Evolutionary conservation across 2,329 filamentous ascomycete species (phyloP).

Genomic region (Botryosphaeria dothidea): DNA sequence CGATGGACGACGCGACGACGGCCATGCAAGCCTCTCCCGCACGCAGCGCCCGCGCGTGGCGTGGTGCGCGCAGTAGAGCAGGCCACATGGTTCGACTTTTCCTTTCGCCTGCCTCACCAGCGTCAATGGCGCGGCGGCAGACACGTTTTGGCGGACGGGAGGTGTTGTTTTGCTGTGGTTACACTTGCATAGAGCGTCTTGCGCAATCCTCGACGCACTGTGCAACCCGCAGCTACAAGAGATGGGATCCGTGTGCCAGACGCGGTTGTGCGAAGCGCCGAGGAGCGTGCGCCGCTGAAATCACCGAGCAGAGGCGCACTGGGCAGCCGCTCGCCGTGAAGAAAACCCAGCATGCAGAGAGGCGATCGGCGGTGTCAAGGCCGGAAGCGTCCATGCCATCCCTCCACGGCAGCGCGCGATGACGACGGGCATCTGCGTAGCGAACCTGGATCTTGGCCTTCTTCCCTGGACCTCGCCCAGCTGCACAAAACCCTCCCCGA

Average conservation of each 20-base stretch:
- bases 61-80: neutral
- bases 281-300: slow-evolving; percentile 13
- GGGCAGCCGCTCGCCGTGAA: slow-evolving; percentile 12
- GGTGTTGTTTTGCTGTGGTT: slow-evolving; percentile 6
- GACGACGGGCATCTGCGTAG: slow-evolving; percentile 9
- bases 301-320: slow-evolving; percentile 12
- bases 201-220: slow-evolving; percentile 17
- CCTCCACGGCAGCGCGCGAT: slow-evolving; percentile 4
- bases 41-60: neutral
- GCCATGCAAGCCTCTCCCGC: slow-evolving; percentile 4
- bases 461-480: neutral
- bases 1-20: neutral
- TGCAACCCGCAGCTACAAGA: neutral
- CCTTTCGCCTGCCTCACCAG: slow-evolving; percentile 3
- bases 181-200: slow-evolving; percentile 9
- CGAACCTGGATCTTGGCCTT: slow-evolving; percentile 9
- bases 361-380: slow-evolving; percentile 11
- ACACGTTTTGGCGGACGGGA: neutral
- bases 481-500: neutral
- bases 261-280: slow-evolving; percentile 4
- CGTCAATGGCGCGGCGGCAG: slow-evolving; percentile 5
- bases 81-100: neutral
- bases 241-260: slow-evolving; percentile 8
- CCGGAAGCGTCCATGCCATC: slow-evolving; percentile 10
- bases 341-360: neutral